Conservation (phyloP, 2,329 filamentous ascomycete genomes). For the Magnaporthiopsis poae region DNA sequence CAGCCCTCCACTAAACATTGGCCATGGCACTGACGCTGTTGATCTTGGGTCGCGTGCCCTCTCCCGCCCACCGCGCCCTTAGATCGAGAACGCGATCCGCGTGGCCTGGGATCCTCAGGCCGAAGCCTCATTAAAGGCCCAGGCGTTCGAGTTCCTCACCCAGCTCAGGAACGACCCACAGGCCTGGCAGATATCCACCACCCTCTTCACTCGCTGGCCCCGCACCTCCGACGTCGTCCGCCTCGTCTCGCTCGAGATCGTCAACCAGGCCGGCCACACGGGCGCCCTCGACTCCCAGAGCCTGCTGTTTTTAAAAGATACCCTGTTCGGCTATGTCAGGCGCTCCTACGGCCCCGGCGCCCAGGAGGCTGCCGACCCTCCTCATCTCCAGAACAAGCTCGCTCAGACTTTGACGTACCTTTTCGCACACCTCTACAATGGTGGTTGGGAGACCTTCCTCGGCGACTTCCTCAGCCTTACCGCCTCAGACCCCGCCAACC, state of each 20-base stretch:
- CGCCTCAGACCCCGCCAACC: constrained; percentile 45
- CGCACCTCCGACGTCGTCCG: constrained; percentile 74
- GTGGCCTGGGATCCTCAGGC: constrained; percentile 80
- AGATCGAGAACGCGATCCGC: constrained; percentile 92
- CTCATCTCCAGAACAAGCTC: constrained; percentile 86
- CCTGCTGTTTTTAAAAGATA: constrained; percentile 68
- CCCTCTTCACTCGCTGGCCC: constrained; percentile 72
- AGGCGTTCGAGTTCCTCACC: constrained; percentile 72
- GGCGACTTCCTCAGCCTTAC: constrained; percentile 79
- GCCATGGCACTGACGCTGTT: too few relatives aligned
- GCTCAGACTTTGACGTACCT: constrained; percentile 91
- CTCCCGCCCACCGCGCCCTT: constrained; percentile 7
- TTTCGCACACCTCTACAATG: constrained; percentile 76
- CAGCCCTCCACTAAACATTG: too few relatives aligned
- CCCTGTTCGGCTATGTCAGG: constrained; percentile 69
- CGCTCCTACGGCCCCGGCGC: constrained; percentile 55
- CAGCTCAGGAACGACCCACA: constrained; percentile 73
- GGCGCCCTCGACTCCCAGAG: constrained; percentile 65
- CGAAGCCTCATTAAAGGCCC: constrained; percentile 62
- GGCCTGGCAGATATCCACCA: constrained; percentile 82
- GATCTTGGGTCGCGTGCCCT: background rate
- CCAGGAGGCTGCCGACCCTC: constrained; percentile 54
- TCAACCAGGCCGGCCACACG: constrained; percentile 82
- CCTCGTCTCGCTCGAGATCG: constrained; percentile 78
- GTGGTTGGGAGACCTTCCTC: constrained; percentile 81